These are phyloP conservation scores for Penicillium sp. DNA, from an alignment of 2,329 filamentous ascomycete genomes.

Conservation along the genomic window DNA sequence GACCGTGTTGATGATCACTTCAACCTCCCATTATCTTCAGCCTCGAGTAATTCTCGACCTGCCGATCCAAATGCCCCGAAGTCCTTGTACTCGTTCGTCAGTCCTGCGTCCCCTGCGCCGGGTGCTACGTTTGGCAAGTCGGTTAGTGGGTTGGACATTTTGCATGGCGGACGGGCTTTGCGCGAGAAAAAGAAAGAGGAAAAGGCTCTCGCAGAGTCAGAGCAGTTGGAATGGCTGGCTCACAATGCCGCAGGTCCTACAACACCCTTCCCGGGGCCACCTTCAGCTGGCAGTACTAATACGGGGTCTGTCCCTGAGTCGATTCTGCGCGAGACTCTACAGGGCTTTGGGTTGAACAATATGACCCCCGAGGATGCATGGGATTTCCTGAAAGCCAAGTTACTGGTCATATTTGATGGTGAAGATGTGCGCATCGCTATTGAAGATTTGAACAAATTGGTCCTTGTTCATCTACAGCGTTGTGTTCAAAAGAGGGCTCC, in stretches of 20 bases:
- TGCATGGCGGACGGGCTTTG: constrained; percentile 73
- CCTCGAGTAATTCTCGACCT: constrained; percentile 64
- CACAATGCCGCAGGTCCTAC: constrained; percentile 26
- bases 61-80: constrained; percentile 64
- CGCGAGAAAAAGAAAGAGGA: constrained; percentile 81
- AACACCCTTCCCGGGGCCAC: constrained; percentile 37
- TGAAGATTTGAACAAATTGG: constrained; percentile 66
- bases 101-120: constrained; percentile 61
- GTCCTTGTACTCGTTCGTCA: constrained; percentile 65
- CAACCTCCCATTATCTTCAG: constrained; percentile 62
- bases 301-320: constrained; percentile 31
- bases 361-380: constrained; percentile 68
- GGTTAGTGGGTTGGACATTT: constrained; percentile 75
- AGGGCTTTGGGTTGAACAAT: constrained; percentile 65
- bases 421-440: constrained; percentile 65
- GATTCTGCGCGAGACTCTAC: constrained; percentile 43
- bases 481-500: constrained; percentile 63
- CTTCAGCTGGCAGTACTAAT: constrained; percentile 29
- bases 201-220: constrained; percentile 49
- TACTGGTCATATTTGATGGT: constrained; percentile 65
- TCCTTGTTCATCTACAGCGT: constrained; percentile 62
- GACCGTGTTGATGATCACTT: constrained; percentile 59
- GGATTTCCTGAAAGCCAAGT: constrained; percentile 64
- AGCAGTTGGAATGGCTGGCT: constrained; percentile 37
- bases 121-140: constrained; percentile 73